Evolutionary conservation across 2,329 filamentous ascomycete genomes (phyloP).

Genomic region (Diaporthe sp.): DNA sequence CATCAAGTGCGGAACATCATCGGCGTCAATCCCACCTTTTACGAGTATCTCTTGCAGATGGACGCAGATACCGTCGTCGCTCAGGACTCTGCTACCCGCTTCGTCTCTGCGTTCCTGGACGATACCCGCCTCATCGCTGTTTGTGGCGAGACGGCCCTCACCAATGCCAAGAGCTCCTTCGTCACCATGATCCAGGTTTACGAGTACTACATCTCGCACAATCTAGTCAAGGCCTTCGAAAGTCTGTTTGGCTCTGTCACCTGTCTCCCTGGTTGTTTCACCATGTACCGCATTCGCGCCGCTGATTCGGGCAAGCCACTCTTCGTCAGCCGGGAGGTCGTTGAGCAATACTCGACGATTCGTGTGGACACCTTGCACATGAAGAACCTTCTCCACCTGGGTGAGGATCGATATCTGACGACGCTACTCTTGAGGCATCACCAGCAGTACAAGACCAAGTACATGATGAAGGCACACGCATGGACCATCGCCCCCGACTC

Average conservation of each 20-base stretch:
- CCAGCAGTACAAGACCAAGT: constrained; percentile 97
- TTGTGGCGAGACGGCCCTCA: constrained; percentile 94
- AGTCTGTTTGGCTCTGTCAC: constrained; percentile 97
- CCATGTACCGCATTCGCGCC: constrained; percentile 97
- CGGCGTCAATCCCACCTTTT: constrained; percentile 97
- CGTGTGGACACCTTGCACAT: constrained; percentile 98
- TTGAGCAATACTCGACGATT: constrained; percentile 89
- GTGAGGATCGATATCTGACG: constrained; percentile 97
- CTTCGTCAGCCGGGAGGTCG: constrained; percentile 93
- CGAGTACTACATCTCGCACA: constrained; percentile 99
- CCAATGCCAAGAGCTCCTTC: constrained; percentile 92
- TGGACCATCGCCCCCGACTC: constrained; percentile 98
- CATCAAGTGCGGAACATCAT: constrained; percentile 99
- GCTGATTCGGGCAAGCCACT: constrained; percentile 95
- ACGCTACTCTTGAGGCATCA: constrained; percentile 94
- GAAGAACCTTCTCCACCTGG: constrained; percentile 97
- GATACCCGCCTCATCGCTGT: constrained; percentile 94
- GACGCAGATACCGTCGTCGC: constrained; percentile 97
- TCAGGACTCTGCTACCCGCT: constrained; percentile 88
- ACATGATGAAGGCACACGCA: constrained; percentile 89
- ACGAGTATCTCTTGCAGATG: constrained; percentile 96
- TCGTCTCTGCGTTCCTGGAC: constrained; percentile 90
- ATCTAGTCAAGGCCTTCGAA: constrained; percentile 96
- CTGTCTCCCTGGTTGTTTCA: constrained; percentile 98
- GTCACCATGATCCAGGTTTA: constrained; percentile 99